Percentiles rank a stretch among this genome's conserved stretches.
Conservation (phyloP, 2,329 filamentous ascomycete genomes). For the Fusarium sterilihyphosum region DNA sequence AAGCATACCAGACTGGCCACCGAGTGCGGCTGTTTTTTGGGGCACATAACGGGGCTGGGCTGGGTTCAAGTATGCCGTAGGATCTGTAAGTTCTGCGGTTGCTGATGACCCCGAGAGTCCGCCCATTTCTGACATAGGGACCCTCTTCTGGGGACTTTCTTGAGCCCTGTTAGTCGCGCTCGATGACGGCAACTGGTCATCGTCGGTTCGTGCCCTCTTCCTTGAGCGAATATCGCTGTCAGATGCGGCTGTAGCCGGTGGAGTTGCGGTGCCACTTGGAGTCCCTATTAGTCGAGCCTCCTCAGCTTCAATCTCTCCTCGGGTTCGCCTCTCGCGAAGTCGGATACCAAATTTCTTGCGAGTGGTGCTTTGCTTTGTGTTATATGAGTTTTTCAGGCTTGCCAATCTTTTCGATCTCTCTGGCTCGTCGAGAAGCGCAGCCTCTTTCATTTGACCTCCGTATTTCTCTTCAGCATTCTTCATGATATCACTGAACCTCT, state of each 20-base stretch:
- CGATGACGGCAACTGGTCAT: constrained; percentile 2
- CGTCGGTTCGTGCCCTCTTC: constrained; percentile 41
- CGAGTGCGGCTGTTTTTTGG: not conserved
- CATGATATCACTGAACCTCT: constrained; percentile 45
- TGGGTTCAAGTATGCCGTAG: constrained; percentile 43
- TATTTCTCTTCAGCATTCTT: constrained; percentile 49
- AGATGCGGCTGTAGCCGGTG: constrained; percentile 1
- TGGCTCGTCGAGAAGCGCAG: constrained; percentile 50
- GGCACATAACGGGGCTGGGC: constrained; percentile 32
- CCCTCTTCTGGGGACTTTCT: constrained; percentile 39
- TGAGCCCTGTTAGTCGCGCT: not conserved
- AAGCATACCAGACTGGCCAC: not conserved
- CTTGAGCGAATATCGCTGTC: constrained; percentile 16
- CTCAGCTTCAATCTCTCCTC: constrained; percentile 57
- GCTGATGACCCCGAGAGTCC: constrained; percentile 49
- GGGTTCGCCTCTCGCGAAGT: constrained; percentile 60
- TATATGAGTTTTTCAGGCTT: constrained; percentile 62
- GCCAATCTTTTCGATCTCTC: constrained; percentile 49
- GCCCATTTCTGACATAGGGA: constrained; percentile 48
- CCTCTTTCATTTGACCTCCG: constrained; percentile 54
- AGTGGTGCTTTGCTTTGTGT: constrained; percentile 65
- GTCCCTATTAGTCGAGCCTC: constrained; percentile 50
- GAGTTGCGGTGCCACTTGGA: constrained; percentile 18
- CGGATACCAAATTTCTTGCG: constrained; percentile 68
- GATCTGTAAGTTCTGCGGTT: constrained; percentile 51